Evolutionary conservation across 345 rosid genomes (phyloP), one percentile per base, ranked within the genome.

Genomic region (Sapria himalayana): DNA sequence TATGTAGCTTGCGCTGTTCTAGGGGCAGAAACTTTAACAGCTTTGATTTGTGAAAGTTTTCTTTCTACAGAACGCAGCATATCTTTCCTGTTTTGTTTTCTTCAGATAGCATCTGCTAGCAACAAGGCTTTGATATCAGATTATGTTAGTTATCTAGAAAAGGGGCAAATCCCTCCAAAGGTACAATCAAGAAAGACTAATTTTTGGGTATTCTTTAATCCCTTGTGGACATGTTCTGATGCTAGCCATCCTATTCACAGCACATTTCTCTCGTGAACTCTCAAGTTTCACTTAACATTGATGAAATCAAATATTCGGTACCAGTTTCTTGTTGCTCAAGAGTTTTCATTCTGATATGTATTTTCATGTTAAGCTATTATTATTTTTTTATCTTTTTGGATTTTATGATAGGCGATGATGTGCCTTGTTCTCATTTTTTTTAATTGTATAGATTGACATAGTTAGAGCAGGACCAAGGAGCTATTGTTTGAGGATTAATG

Each of bases 91-190:
- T 42, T 55, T 43, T 52, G 1, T 55, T 44, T 61, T 25, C n/a
- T 38, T 20, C 80, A 91, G 99, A 80, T 82, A 91, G 99, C 99
- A 51, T 73, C 81, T 24, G 72, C 92, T 16, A 84, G 80, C 62
- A 80, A 95, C 48, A 86, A 93, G 15, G 99, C 99, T 49, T 59
- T 70, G 58, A 93, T 91, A 54, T 91, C 95, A 20, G 95, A 91
- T 73, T 91, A 91, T 44, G 47, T 91, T 51, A 95, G 99, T 58
- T 91, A 84, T 56, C 85, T 91, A 23, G 95, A 91, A 58, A 91
- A 91, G 72, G 99, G 99, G 25, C 99, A 91, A 75, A 91, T 91
- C 43, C 99, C 99, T 52, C 99, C 99, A 46, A 91, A 80, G 99
- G 99, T 91, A 61, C 36, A 9, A 31, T 17, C 8, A 9, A 25